phyloP scores from a whole-genome alignment of 2,329 filamentous ascomycete species.

The Penicillium hordei region DNA sequence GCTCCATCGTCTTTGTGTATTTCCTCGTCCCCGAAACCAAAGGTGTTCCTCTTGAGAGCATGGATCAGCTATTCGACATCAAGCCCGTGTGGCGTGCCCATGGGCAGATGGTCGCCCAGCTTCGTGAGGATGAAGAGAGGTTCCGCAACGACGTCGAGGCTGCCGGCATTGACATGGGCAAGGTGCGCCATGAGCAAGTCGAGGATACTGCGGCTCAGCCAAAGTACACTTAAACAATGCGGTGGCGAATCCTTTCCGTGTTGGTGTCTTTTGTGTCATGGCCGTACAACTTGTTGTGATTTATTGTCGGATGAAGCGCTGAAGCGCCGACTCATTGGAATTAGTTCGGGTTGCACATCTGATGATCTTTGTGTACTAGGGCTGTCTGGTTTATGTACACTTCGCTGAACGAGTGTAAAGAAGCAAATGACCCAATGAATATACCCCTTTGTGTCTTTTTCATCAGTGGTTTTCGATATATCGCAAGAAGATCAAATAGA shows the following conservation, averaged over 20 bases:
- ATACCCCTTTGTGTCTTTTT: background rate
- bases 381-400: background rate
- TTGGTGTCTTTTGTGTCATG: background rate
- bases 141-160: constrained; percentile 33
- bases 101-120: constrained; percentile 30
- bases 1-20: constrained; percentile 58
- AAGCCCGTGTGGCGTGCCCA: constrained; percentile 41
- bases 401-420: background rate
- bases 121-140: constrained; percentile 36
- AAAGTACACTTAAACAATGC: constrained; percentile 18
- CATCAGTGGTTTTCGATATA: background rate
- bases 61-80: constrained; percentile 60
- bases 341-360: background rate
- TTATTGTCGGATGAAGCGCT: background rate
- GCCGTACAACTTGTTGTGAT: background rate
- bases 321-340: background rate
- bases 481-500: background rate
- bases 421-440: background rate
- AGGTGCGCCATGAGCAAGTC: constrained; percentile 19
- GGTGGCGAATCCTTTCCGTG: background rate
- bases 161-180: constrained; percentile 17
- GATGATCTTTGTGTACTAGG: background rate
- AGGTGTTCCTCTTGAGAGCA: constrained; percentile 61
- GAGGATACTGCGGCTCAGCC: constrained; percentile 13
- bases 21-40: constrained; percentile 67